A percentile compares a stretch with the other conserved stretches of the same genome.
phyloP scores from a whole-genome alignment of 2,329 filamentous ascomycete genomes.

The Claviceps capensis region DNA sequence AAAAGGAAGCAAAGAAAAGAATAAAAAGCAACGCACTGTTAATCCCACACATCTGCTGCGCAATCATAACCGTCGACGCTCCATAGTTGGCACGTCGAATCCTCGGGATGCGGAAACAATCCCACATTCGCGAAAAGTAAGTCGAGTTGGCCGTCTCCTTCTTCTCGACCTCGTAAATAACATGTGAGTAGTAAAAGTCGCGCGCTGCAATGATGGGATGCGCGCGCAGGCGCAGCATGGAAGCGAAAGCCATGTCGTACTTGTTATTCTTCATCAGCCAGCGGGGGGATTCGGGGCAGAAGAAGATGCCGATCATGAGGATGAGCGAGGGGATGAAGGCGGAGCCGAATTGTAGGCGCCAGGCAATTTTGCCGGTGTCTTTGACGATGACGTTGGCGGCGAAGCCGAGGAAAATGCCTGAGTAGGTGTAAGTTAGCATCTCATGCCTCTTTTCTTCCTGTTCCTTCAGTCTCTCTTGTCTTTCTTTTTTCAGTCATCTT shows the following conservation, averaged over 20 bases:
- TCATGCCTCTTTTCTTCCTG: background rate
- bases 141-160: constrained; percentile 14
- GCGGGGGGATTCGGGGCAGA: constrained; percentile 48
- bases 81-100: constrained; percentile 60
- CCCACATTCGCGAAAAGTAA: constrained; percentile 23
- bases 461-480: constrained; percentile 2
- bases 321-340: constrained; percentile 38
- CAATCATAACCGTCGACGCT: constrained; percentile 66
- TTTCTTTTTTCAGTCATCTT: constrained; percentile 3
- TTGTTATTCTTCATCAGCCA: constrained; percentile 51
- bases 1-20: background rate
- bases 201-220: constrained; percentile 40
- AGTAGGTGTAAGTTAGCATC: background rate
- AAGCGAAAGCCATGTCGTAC: constrained; percentile 40
- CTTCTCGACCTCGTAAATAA: constrained; percentile 23
- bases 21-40: constrained; percentile 9
- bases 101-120: constrained; percentile 52
- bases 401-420: constrained; percentile 32
- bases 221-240: constrained; percentile 33
- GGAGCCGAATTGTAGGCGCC: constrained; percentile 45
- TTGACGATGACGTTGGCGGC: constrained; percentile 38
- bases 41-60: constrained; percentile 47
- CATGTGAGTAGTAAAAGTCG: constrained; percentile 37
- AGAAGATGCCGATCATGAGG: constrained; percentile 39
- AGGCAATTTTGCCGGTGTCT: constrained; percentile 36